Evolutionary conservation across 2,329 filamentous ascomycete species (phyloP), one percentile per base, ranked within the genome.

Genomic region (Diaporthe capsici): DNA sequence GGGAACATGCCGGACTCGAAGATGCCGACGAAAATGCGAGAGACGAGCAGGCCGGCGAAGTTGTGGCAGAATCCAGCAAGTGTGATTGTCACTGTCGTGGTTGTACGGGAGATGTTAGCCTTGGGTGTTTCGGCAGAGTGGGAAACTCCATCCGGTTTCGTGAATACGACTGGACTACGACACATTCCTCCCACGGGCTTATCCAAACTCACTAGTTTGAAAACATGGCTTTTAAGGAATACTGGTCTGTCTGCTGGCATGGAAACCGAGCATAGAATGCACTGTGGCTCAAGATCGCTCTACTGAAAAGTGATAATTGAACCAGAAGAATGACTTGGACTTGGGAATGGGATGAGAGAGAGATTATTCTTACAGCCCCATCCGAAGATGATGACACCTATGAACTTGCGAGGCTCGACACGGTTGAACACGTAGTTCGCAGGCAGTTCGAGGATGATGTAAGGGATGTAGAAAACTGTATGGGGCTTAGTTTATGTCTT

Each of bases 1-100:
- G 81, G 81, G 51, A 83, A 81, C 71, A 83, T 79, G 49, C 82
- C 82, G 25, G 80, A 81, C 70, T 84, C 83, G 53, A 83, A 82
- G 20, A 84, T 74, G 7, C 82, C 83, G 49, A 84, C 74, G 63
- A 84, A 79, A 22, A 83, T 60, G 28, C 71, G 34, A 3, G 71
- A 39, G 12, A 57, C 28, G 20, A 71, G 25, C 4, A 71, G 31
- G 4, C 67, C 20, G 20, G 25, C 20, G 22, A 71, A 49, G 47
- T 53, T 71, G 25, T 31, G 44, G 34, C 47, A 71, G 47, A 71
- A 71, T 39, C 67, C 67, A 25, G 67, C 67, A 25, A 71, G 39
- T 10, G 47, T 57, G 9, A 37, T 53, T 4, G 67, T 51, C 20
- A 71, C 44, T 60, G 3, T 60, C 8, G 34, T 39, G 57, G 25